phyloP scores from a whole-genome alignment of 2,329 filamentous ascomycete genomes.

The Stachybotrys elegans region DNA sequence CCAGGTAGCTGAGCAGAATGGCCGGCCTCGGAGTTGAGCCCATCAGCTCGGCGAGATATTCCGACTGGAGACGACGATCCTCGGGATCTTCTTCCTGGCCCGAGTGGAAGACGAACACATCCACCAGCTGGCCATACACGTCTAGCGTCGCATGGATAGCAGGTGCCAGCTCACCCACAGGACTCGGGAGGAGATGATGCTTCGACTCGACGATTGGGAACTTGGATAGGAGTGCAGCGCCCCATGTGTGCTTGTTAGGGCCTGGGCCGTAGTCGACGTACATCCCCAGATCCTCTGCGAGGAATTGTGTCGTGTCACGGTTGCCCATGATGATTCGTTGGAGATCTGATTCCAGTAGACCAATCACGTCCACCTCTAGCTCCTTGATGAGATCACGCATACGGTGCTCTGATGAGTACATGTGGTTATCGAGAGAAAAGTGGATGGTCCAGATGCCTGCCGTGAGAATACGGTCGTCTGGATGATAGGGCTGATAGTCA shows the following conservation, averaged over 20 bases:
- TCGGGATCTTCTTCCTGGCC: conserved; percentile 96
- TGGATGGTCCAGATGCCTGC: conserved; percentile 99
- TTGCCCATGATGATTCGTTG: conserved; percentile 99
- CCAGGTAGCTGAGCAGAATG: conserved; percentile 85
- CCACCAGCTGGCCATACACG: conserved; percentile 82
- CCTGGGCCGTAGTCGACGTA: conserved; percentile 97
- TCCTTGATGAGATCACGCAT: conserved; percentile 90
- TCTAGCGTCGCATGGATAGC: conserved; percentile 96
- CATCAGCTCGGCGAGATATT: conserved; percentile 88
- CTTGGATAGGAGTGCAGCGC: conserved; percentile 85
- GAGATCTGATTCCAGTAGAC: conserved; percentile 86
- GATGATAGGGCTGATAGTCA: conserved; percentile 86
- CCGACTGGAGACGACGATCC: conserved; percentile 78
- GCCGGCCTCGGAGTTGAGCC: conserved; percentile 72
- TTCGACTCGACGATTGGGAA: conserved; percentile 97
- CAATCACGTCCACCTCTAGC: conserved; percentile 93
- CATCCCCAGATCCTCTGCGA: conserved; percentile 96
- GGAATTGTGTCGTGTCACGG: conserved; percentile 88
- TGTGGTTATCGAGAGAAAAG: conserved; percentile 95
- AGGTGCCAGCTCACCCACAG: conserved; percentile 89
- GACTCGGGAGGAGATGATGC: conserved; percentile 88
- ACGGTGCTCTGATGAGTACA: conserved; percentile 95
- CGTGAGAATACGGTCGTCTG: conserved; percentile 80
- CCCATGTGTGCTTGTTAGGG: conserved; percentile 99
- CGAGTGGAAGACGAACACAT: conserved; percentile 97